These are phyloP conservation scores for Cryoendolithus antarcticus DNA, from an alignment of 2,329 filamentous ascomycete genomes.

Conservation along the genomic window DNA sequence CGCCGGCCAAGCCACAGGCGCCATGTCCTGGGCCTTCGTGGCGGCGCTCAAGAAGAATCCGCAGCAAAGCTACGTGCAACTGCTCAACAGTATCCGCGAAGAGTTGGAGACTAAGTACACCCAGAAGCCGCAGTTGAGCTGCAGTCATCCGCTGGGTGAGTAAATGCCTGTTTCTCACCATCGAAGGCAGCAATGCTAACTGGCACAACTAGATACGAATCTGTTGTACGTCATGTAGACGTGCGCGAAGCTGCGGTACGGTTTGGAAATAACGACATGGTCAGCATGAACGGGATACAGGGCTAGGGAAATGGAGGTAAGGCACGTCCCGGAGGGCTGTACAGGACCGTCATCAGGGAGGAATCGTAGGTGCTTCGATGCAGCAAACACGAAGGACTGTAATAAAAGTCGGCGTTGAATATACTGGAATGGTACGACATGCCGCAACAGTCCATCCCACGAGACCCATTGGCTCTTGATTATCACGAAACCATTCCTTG, in stretches of 20 bases:
- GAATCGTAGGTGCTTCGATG: too few relatives aligned
- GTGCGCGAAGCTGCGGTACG: not conserved
- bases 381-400: not conserved
- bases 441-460: too few relatives aligned
- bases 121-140: slow-evolving; percentile 92
- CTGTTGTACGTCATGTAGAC: slow-evolving; percentile 33
- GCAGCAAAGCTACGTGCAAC: slow-evolving; percentile 88
- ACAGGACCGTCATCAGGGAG: too few relatives aligned
- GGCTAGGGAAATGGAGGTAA: not conserved
- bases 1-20: slow-evolving; percentile 76
- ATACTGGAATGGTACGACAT: not conserved
- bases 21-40: slow-evolving; percentile 98
- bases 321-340: not conserved
- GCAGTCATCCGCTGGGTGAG: slow-evolving; percentile 89
- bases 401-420: not conserved
- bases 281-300: too few relatives aligned
- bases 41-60: slow-evolving; percentile 81
- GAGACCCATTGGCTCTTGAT: too few relatives aligned
- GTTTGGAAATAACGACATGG: too few relatives aligned
- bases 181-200: slow-evolving; percentile 6
- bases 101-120: slow-evolving; percentile 75
- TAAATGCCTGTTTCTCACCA: slow-evolving; percentile 8
- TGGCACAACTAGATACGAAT: slow-evolving; percentile 25
- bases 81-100: slow-evolving; percentile 90
- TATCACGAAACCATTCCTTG: too few relatives aligned